These are phyloP conservation scores for Letharia lupina DNA, from an alignment of 495 filamentous ascomycete species.

Conservation along the genomic window DNA sequence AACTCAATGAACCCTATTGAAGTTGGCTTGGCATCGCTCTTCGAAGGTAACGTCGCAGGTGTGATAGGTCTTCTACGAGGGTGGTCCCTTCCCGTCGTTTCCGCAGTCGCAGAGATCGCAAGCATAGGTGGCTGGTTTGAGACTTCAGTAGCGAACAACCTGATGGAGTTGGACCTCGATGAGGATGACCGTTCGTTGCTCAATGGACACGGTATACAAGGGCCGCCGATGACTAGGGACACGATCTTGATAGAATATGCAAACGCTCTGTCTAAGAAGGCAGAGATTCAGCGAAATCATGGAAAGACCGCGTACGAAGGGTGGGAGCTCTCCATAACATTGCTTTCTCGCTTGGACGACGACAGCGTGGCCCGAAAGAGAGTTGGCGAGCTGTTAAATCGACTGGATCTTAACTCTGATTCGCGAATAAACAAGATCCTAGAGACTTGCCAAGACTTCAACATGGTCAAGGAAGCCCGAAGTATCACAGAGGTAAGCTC, in stretches of 20 bases:
- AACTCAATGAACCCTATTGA: slow-evolving; percentile 66
- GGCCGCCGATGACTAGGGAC: slow-evolving; percentile 45
- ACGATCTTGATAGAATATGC: slow-evolving; percentile 69
- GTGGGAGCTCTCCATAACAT: slow-evolving; percentile 77
- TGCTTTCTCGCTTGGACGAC: slow-evolving; percentile 67
- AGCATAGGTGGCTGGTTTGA: slow-evolving; percentile 65
- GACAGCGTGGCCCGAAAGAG: slow-evolving; percentile 52
- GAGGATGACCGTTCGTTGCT: slow-evolving; percentile 56
- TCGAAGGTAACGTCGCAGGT: slow-evolving; percentile 67
- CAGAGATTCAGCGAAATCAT: slow-evolving; percentile 30
- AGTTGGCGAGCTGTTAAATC: slow-evolving; percentile 55
- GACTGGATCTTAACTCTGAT: slow-evolving; percentile 54
- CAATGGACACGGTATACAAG: slow-evolving; percentile 42
- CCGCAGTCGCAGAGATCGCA: slow-evolving; percentile 72
- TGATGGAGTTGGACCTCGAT: slow-evolving; percentile 38
- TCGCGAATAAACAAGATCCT: slow-evolving; percentile 68
- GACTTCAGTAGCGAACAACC: slow-evolving; percentile 18
- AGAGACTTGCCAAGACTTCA: slow-evolving; percentile 57
- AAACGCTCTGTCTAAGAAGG: slow-evolving; percentile 39
- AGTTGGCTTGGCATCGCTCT: slow-evolving; percentile 67
- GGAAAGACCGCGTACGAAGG: slow-evolving; percentile 49
- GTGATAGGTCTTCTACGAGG: slow-evolving; percentile 62
- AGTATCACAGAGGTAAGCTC: slow-evolving; percentile 64
- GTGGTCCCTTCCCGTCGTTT: slow-evolving; percentile 69
- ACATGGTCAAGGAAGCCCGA: slow-evolving; percentile 60